Base-by-base conservation (phyloP, 2,329 filamentous ascomycete genomes). In the Chaetothyriales sp. region DNA sequence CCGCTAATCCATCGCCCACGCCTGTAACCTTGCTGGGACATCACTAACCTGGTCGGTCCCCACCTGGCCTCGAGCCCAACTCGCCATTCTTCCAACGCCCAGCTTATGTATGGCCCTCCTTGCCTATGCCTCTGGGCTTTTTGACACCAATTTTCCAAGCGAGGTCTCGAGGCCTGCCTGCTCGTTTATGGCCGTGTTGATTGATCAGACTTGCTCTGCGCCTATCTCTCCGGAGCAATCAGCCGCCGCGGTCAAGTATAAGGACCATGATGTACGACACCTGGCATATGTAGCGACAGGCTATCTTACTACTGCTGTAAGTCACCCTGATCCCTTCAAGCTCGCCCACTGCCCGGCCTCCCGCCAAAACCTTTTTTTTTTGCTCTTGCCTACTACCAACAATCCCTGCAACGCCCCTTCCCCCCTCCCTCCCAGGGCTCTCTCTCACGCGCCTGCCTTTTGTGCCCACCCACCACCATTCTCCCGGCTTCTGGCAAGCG, bases 21-120 rank as follows among this genome's bases (percentile, higher is more conserved):
- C 45, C 26, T 47, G 22, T 28, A 47, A 47, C 45, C 45, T 47
- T 47, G 18, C 45, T 47, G 45, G 45, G 28, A 47, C 45, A 32
- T 47, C 20, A 22, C 45, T 47, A 47, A 47, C 45, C 28, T 47
- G 45, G 45, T 47, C 26, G 43, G 32, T 39, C 32, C 32, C 32
- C 32, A 39, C 32, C 32, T 39, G 32, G 32, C 32, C 32, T 15
- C 32, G 15, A 39, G 32, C 32, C 32, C 32, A 39, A 39, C 32
- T 39, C 32, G 32, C 32, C 32, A 39, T 39, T 39, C 32, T 39
- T 39, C 32, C 32, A 39, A 39, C 32, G 32, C 32, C 32, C 32
- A 39, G 32, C 32, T 39, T 39, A 39, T 39, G 32, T 39, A 39
- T 39, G 32, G 32, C 32, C 28, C 32, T 39, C 32, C 32, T 39